phyloP scores from a whole-genome alignment of 768 basidiomycete species.

The Flagelloscypha sp. region DNA sequence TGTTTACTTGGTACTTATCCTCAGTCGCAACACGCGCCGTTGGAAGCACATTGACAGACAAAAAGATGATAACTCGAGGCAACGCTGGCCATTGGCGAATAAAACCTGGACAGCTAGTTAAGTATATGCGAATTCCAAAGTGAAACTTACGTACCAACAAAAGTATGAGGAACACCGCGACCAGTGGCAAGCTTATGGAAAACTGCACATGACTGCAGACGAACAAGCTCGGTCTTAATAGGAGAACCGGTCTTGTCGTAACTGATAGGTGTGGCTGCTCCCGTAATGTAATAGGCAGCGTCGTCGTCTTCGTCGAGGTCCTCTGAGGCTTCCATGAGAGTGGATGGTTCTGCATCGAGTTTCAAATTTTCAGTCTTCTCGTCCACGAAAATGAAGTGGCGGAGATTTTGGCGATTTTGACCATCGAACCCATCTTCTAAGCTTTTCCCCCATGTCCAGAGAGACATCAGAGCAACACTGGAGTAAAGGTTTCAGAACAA shows the following conservation, averaged over 20 bases:
- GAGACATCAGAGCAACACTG: conserved; percentile 39
- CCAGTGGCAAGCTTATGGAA: conserved; percentile 50
- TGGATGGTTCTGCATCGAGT: conserved; percentile 9
- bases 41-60: conserved; percentile 48
- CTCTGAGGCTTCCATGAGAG: conserved; percentile 13
- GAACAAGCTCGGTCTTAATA: conserved; percentile 20
- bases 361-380: conserved; percentile 6
- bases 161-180: conserved; percentile 56
- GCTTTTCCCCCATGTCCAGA: conserved; percentile 63
- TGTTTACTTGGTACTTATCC: conserved; percentile 49
- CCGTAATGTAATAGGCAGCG: conserved; percentile 15
- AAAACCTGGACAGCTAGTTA: conserved; percentile 30
- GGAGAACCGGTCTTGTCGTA: conserved; percentile 3
- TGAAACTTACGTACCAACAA: conserved; percentile 30
- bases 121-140: not conserved
- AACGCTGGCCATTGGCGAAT: conserved; percentile 61
- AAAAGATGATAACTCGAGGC: conserved; percentile 59
- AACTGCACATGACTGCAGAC: conserved; percentile 46
- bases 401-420: conserved; percentile 42
- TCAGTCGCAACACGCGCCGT: conserved; percentile 37
- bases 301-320: conserved; percentile 11
- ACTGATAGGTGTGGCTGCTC: not conserved
- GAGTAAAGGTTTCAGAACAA: not conserved
- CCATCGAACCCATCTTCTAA: conserved; percentile 59
- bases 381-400: conserved; percentile 43